Evolutionary conservation across 1,284 basidiomycete species (phyloP).

Genomic region (Trichosporon faecale): DNA sequence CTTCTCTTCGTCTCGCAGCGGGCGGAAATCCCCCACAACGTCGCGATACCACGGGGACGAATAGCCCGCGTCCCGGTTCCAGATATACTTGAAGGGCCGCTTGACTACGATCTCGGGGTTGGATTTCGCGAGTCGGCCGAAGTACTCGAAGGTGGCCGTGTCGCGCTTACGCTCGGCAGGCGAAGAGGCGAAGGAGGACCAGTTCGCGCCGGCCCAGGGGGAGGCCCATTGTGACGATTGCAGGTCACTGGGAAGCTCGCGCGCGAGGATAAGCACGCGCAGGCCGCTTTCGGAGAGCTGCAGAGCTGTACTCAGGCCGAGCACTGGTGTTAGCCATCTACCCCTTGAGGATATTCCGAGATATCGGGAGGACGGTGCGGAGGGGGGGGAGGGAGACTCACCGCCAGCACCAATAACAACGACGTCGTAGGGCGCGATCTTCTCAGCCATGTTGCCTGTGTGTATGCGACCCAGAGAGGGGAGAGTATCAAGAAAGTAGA

Average conservation of each 20-base stretch:
- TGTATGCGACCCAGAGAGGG: too few species aligned
- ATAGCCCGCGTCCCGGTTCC: conserved; percentile 35
- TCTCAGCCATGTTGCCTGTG: not conserved
- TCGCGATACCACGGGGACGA: conserved; percentile 58
- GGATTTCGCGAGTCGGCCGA: conserved; percentile 56
- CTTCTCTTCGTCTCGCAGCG: conserved; percentile 20
- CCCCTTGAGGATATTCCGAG: not conserved
- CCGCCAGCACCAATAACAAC: conserved; percentile 60
- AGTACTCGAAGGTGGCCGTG: conserved; percentile 48
- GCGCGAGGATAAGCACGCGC: conserved; percentile 61
- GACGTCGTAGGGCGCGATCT: conserved; percentile 37
- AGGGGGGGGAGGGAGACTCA: conserved; percentile 31
- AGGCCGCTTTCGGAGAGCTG: conserved; percentile 53
- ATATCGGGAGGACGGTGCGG: conserved; percentile 32
- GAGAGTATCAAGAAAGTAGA: not conserved
- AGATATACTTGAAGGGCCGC: conserved; percentile 55
- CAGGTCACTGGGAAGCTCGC: conserved; percentile 64
- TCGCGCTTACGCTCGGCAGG: conserved; percentile 54
- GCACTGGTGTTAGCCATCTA: conserved; percentile 45
- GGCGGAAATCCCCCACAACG: conserved; percentile 51
- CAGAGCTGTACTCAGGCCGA: conserved; percentile 54
- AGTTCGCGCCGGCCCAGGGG: conserved; percentile 73
- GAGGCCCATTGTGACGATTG: conserved; percentile 62
- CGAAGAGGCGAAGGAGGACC: conserved; percentile 59
- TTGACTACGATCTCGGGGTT: conserved; percentile 48